Evolutionary conservation across 169 alveolate species (phyloP).

Genomic region (Cryptosporidium sp.): DNA sequence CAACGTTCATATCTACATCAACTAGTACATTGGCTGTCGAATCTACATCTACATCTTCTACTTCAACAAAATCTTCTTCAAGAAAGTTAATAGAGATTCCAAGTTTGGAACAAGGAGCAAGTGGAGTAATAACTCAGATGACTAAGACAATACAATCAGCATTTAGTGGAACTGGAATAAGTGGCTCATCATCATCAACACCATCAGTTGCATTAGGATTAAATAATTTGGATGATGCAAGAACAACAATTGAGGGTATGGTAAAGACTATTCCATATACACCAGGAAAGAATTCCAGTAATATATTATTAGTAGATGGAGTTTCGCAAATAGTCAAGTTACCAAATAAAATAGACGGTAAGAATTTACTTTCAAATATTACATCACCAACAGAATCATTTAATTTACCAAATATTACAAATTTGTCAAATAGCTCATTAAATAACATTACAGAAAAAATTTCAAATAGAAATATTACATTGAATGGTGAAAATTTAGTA

Average conservation of each 20-base stretch:
- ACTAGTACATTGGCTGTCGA: background rate
- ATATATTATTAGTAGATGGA: constrained; percentile 8
- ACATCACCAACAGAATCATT: background rate
- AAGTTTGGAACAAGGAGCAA: constrained; percentile 2
- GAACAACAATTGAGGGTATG: constrained; percentile 67
- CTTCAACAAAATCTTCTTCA: background rate
- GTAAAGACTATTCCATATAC: constrained; percentile 64
- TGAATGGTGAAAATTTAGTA: background rate
- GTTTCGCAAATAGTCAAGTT: constrained; percentile 29
- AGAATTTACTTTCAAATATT: constrained; percentile 15
- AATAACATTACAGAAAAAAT: constrained; percentile 37
- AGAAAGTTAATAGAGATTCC: constrained; percentile 12
- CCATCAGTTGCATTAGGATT: constrained; percentile 2
- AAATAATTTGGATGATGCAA: constrained; percentile 59
- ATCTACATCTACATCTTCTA: background rate
- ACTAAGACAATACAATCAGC: constrained; percentile 26
- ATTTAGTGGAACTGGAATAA: constrained; percentile 6
- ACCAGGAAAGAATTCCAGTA: constrained; percentile 29
- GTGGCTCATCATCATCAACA: background rate
- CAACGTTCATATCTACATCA: background rate
- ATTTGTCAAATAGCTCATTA: constrained; percentile 2
- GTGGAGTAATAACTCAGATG: constrained; percentile 12
- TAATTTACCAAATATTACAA: constrained; percentile 11
- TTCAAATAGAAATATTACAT: constrained; percentile 23
- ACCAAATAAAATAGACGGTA: constrained; percentile 23